phyloP scores from a whole-genome alignment of 2,329 filamentous ascomycete species.

The Gaeumannomyces sp. region DNA sequence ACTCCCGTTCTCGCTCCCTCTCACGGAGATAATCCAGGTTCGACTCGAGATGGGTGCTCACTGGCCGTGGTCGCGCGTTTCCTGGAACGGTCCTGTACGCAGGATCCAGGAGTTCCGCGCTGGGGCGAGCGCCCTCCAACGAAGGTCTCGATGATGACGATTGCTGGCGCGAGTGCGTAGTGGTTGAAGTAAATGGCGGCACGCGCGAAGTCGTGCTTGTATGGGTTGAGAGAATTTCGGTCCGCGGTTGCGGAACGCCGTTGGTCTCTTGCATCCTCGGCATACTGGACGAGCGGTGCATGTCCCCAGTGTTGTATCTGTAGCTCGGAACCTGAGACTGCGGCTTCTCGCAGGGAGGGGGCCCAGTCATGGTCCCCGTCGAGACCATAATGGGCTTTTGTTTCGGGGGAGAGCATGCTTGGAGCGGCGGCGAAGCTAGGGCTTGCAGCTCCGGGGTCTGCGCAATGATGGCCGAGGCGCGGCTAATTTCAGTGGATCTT shows the following conservation, averaged over 20 bases:
- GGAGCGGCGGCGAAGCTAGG: slow-evolving; percentile 37
- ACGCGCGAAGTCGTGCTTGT: slow-evolving; percentile 21
- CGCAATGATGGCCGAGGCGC: slow-evolving; percentile 58
- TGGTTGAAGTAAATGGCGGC: slow-evolving; percentile 28
- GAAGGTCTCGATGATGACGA: slow-evolving; percentile 58
- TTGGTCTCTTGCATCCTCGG: slow-evolving; percentile 27
- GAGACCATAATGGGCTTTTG: slow-evolving; percentile 40
- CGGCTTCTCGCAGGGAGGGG: slow-evolving; percentile 42
- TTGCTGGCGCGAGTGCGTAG: slow-evolving; percentile 28
- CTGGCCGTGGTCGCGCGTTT: slow-evolving; percentile 56
- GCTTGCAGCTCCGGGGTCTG: slow-evolving; percentile 56
- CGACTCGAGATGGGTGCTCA: slow-evolving; percentile 76
- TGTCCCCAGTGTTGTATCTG: slow-evolving; percentile 19
- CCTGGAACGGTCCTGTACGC: slow-evolving; percentile 44
- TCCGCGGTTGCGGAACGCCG: slow-evolving; percentile 15
- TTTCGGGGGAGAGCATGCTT: slow-evolving; percentile 20
- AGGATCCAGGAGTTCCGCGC: slow-evolving; percentile 53
- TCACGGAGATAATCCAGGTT: slow-evolving; percentile 79
- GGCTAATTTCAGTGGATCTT: slow-evolving; percentile 44
- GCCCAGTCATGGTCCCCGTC: slow-evolving; percentile 73
- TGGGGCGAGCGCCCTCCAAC: slow-evolving; percentile 63
- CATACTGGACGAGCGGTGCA: slow-evolving; percentile 33
- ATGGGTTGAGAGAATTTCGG: slow-evolving; percentile 19
- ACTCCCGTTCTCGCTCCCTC: slow-evolving; percentile 42
- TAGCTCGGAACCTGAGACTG: background rate